A percentile compares a stretch with the other conserved stretches of the same genome.
Evolutionary conservation across 2,329 filamentous ascomycete genomes (phyloP).

Genomic region (Aureobasidium vineae): DNA sequence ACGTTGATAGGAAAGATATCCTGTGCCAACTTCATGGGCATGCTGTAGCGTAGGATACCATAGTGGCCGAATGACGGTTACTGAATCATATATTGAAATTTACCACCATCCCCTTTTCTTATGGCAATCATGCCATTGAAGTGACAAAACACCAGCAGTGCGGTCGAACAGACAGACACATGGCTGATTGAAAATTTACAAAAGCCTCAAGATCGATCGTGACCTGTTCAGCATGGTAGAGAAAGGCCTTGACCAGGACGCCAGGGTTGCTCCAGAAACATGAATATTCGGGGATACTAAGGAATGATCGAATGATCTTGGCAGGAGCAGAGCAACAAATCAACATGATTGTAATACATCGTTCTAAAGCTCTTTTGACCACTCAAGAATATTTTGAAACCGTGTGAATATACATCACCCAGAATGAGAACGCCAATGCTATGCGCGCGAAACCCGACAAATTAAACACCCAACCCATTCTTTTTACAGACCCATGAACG

Average conservation of each 20-base stretch:
- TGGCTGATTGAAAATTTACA: not conserved
- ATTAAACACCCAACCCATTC: not conserved
- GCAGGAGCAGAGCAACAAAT: not conserved
- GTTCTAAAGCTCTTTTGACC: not conserved
- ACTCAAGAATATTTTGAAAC: constrained; percentile 1
- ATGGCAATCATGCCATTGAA: not conserved
- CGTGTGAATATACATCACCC: constrained; percentile 21
- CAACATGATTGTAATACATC: not conserved
- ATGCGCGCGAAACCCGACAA: constrained; percentile 25
- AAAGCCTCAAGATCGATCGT: too few relatives aligned
- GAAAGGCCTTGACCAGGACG: too few relatives aligned
- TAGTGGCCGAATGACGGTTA: too few relatives aligned
- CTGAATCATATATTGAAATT: too few relatives aligned
- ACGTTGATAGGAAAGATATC: not conserved
- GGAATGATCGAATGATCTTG: not conserved
- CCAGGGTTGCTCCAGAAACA: not conserved
- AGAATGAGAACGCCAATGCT: constrained; percentile 28
- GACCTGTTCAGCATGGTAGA: not conserved
- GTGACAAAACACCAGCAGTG: not conserved
- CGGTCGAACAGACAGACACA: not conserved
- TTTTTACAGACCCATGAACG: constrained; percentile 16
- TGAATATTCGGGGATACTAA: not conserved
- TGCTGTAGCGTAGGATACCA: not conserved
- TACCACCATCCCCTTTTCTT: not conserved
- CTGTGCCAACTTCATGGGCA: not conserved